phyloP scores from a whole-genome alignment of 495 filamentous ascomycete species.

The Evernia prunastri region DNA sequence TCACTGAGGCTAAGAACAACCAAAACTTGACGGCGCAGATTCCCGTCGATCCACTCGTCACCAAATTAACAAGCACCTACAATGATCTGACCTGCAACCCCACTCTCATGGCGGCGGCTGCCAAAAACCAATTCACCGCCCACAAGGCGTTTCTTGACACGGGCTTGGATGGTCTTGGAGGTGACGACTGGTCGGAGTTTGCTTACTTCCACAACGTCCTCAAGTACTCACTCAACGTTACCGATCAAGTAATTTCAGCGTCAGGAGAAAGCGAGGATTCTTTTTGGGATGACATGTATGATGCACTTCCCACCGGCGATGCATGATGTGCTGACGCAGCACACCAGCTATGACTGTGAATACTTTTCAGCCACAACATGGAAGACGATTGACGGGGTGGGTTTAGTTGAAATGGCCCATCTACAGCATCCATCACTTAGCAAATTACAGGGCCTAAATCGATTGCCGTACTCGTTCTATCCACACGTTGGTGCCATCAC shows the following conservation, averaged over 20 bases:
- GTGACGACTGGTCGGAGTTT: slow-evolving; percentile 54
- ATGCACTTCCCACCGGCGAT: background rate
- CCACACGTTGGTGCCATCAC: slow-evolving; percentile 51
- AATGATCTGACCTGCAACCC: background rate
- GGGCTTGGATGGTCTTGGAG: slow-evolving; percentile 23
- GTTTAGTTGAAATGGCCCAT: background rate
- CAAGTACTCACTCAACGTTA: slow-evolving; percentile 47
- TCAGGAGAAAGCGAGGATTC: background rate
- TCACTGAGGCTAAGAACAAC: background rate
- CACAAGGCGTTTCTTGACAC: slow-evolving; percentile 44
- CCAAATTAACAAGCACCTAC: background rate
- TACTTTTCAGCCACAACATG: background rate
- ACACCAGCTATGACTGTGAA: background rate
- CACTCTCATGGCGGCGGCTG: slow-evolving; percentile 39
- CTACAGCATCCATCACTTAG: background rate
- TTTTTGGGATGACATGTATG: background rate
- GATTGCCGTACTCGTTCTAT: slow-evolving; percentile 54
- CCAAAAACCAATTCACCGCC: slow-evolving; percentile 56
- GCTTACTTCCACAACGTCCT: slow-evolving; percentile 56
- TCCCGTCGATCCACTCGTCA: background rate
- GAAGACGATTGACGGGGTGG: background rate
- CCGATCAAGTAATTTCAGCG: slow-evolving; percentile 34
- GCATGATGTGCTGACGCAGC: background rate
- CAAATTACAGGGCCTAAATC: background rate
- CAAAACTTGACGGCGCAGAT: background rate